These are phyloP conservation scores for Oryza glumipatula DNA, from an alignment of 176 grass and related monocot genomes.

Conservation along the genomic window DNA sequence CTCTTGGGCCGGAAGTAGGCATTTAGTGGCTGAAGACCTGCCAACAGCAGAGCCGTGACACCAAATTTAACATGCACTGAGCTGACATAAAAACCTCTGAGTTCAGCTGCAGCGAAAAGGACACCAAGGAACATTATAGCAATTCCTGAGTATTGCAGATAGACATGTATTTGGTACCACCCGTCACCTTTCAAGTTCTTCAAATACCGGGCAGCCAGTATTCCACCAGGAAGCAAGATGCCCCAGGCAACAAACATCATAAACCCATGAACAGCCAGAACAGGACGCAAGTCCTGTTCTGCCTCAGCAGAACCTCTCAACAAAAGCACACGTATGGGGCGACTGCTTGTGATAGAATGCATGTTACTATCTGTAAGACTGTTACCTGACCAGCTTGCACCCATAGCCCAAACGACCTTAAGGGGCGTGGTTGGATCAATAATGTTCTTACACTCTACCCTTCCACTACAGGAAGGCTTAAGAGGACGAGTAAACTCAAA, in stretches of 20 bases:
- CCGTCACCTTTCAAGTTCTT: constrained; percentile 81
- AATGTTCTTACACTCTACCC: constrained; percentile 70
- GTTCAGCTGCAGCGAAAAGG: constrained; percentile 70
- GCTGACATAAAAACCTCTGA: constrained; percentile 69
- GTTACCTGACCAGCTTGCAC: constrained; percentile 66
- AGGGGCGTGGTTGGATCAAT: constrained; percentile 83
- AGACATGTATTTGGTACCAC: constrained; percentile 87
- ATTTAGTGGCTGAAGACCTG: constrained; percentile 79
- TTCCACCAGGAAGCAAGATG: constrained; percentile 82
- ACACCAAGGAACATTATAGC: constrained; percentile 78
- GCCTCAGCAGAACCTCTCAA: constrained; percentile 70
- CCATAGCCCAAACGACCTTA: constrained; percentile 93
- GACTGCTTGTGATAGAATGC: constrained; percentile 79
- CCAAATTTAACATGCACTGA: constrained; percentile 92
- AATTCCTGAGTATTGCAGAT: constrained; percentile 82
- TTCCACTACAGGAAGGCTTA: constrained; percentile 60
- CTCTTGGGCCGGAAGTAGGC: constrained; percentile 72
- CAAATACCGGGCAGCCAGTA: constrained; percentile 90
- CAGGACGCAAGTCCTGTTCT: constrained; percentile 77
- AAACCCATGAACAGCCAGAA: constrained; percentile 88
- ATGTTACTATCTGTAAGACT: constrained; percentile 67
- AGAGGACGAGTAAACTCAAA: constrained; percentile 85
- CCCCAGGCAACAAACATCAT: constrained; percentile 98
- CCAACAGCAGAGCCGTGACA: constrained; percentile 61
- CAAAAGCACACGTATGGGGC: constrained; percentile 63